Base-by-base conservation (phyloP, 139 green algal genomes). In the Coelastrella sp. region DNA sequence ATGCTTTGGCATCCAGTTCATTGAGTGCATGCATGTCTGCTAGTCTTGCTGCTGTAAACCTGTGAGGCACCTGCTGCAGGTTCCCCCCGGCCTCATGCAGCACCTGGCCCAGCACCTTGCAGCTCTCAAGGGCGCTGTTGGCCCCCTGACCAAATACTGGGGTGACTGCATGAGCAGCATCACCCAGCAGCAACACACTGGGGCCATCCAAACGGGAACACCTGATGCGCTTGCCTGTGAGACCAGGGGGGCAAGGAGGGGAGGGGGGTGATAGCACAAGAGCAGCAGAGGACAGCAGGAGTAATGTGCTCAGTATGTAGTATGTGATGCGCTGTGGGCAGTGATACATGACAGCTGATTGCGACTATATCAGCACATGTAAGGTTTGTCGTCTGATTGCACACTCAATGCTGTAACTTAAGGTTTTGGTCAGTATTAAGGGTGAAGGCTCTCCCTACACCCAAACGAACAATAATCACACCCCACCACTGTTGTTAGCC, bases 121-220 rank as follows among this genome's bases (percentile, higher is more conserved):
- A 88, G 25, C 82, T 88, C 82, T 95, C 91, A 27, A 95, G 68
- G 1, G 91, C 91, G 11, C 78, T 83, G 88, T 95, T 95, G 41
- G 88, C 89, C 2, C 92, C 92, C 84, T 95, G 89, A n/a, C 83
- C 76, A 82, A 53, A 59, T 2, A 69, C 35, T 3, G 90, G 91
- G 21, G 89, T 92, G 66, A 95, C 89, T 34, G 88, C 90, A 64
- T 95, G 92, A 3, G 88, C 92, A 25, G 91, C 91, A 66, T 95
- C 92, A 21, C 92, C 92, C 59, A 94, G 69, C 62, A 95, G 69
- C 60, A 94, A 48, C 9, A 84, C 79, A 19, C 76, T 17, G 17
- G 81, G 66, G 6, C 85, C 88, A 37, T 87, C 68, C 25, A 94
- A 77, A 27, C 84, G 68, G 15, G 87, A 90, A 84, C 90, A 93